Base-by-base conservation (phyloP, 1,284 basidiomycete species). In the Cystobasidiaceae sp. region DNA sequence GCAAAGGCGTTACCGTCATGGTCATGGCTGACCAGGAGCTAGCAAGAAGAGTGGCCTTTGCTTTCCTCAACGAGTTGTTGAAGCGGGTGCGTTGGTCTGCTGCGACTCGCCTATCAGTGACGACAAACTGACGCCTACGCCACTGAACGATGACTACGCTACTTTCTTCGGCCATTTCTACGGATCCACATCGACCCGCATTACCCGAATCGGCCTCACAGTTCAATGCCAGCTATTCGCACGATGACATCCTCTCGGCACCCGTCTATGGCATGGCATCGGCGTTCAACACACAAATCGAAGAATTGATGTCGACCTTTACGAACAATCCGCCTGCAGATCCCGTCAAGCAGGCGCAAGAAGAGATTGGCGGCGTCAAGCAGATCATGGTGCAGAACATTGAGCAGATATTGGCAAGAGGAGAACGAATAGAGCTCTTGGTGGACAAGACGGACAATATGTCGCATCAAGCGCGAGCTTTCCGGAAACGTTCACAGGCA, bases 381-480 rank as follows among this genome's bases (percentile, higher is more conserved):
- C 77, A 79, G 49, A 70, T 78, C 37, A 72, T 78, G 67, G 67
- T 78, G 21, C 75, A 75, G 58, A 79, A 78, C 62, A 74, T 78
- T 8, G 67, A 77, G 72, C 69, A 92, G 77, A 96, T 98, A 71
- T 82, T 99, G 41, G 88, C 84, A 64, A 82, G 96, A 43, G 96
- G 94, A 7, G 96, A 99, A 77, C 83, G 94, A 61, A 92, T 99
- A 73, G 94, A 97, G 75, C 81, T 97, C 21, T 82, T 99, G 44
- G 89, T 98, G 46, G 92, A 97, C 81, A 93, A 97, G 82, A 98
- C 94, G 32, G 93, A 97, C 76, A 89, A 85, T 66, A 91, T 97
- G 83, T 90, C 91, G 2, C 87, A 86, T 28, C 93, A 98, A 77
- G 92, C 93, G 6, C 89, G 90, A n/a, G 92, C 92, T 1, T 99